A percentile compares a stretch with the other conserved stretches of the same genome.
Conservation (phyloP, 2,329 filamentous ascomycete genomes). For the Botrytis hyacinthi region DNA sequence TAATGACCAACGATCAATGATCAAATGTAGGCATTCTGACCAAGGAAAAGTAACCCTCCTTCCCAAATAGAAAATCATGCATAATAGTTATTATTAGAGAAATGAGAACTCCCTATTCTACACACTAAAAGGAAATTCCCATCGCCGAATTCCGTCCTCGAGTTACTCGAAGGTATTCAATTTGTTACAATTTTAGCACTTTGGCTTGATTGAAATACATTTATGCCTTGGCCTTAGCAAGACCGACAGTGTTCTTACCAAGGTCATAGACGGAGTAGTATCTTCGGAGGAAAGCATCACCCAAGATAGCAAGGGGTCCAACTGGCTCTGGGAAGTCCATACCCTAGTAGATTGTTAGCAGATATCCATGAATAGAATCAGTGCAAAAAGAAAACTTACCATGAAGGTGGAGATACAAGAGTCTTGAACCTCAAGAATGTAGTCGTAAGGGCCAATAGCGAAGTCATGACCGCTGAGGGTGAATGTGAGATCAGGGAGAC, state of each 20-base stretch:
- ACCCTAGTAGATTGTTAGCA: conserved; percentile 80
- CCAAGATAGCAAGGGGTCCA: conserved; percentile 90
- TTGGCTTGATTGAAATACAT: background rate
- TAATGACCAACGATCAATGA: conserved; percentile 1
- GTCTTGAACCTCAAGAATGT: conserved; percentile 92
- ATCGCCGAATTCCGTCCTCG: background rate
- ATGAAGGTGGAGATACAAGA: conserved; percentile 97
- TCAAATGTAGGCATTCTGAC: conserved; percentile 6
- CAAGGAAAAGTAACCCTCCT: conserved; percentile 10
- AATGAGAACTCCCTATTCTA: conserved; percentile 17
- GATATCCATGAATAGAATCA: conserved; percentile 51
- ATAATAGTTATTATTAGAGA: conserved; percentile 10
- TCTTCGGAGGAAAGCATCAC: conserved; percentile 79
- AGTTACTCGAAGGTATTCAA: background rate
- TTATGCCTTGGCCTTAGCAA: conserved; percentile 68
- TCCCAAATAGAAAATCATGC: background rate
- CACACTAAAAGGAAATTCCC: conserved; percentile 16
- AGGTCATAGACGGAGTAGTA: conserved; percentile 98
- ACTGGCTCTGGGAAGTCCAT: conserved; percentile 65
- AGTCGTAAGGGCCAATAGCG: conserved; percentile 83
- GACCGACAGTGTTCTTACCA: conserved; percentile 81
- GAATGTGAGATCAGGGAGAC: conserved; percentile 88
- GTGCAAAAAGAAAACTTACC: conserved; percentile 57
- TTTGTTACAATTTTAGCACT: conserved; percentile 16
- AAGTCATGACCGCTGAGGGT: conserved; percentile 90